Conservation (phyloP, 495 filamentous ascomycete species). For the Parmelia sp. region DNA sequence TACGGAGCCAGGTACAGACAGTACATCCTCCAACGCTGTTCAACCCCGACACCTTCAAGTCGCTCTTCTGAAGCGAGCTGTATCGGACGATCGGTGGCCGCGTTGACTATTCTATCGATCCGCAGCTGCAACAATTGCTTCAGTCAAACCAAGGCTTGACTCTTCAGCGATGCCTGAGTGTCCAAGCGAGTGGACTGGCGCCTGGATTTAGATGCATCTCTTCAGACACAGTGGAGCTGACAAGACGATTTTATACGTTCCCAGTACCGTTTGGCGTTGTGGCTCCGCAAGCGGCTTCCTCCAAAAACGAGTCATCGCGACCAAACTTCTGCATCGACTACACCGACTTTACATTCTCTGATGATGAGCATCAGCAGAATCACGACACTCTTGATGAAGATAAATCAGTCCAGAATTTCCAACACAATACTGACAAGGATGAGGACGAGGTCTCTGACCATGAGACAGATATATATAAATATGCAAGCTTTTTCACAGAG, state of each 20-base stretch:
- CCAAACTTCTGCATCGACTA: no score
- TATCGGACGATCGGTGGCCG: conserved; percentile 59
- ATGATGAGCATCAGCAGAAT: background rate
- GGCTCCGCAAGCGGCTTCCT: no score
- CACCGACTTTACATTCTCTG: background rate
- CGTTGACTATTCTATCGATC: conserved; percentile 63
- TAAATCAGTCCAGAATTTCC: no score
- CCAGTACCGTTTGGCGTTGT: no score
- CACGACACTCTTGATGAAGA: background rate
- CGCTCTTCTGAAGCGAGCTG: conserved; percentile 55
- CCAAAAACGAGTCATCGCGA: no score
- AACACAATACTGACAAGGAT: background rate
- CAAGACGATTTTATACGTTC: no score
- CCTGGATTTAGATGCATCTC: no score
- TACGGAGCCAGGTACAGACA: conserved; percentile 34
- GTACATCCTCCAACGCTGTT: background rate
- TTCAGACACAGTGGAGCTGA: no score
- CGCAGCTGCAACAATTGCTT: conserved; percentile 63
- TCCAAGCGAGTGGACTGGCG: no score
- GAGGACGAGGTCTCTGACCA: background rate
- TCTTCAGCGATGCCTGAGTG: conserved; percentile 62
- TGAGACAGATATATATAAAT: background rate
- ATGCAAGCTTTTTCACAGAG: background rate
- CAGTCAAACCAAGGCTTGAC: conserved; percentile 44
- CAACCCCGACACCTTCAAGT: conserved; percentile 33